These are phyloP conservation scores for Scytalidium lignicola DNA, from an alignment of 2,329 filamentous ascomycete species.

Conservation along the genomic window DNA sequence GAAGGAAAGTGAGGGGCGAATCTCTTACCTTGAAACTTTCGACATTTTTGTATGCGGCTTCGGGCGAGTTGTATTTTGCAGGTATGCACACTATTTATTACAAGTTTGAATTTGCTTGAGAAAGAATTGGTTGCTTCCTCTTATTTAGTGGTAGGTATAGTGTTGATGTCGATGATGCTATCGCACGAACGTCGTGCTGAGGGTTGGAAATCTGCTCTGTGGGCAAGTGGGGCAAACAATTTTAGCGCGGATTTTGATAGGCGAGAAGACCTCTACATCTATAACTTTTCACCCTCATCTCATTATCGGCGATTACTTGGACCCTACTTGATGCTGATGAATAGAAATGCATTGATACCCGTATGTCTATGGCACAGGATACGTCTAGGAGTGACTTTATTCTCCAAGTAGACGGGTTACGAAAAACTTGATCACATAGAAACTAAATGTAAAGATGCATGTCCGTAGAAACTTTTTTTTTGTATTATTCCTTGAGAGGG, in stretches of 20 bases:
- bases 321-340: too few species aligned
- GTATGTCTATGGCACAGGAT: too few species aligned
- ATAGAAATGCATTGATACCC: too few species aligned
- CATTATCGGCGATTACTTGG: too few species aligned
- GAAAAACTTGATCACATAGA: too few species aligned
- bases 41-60: conserved; percentile 32
- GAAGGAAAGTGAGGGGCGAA: conserved; percentile 5
- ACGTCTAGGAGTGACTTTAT: too few species aligned
- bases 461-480: neutral
- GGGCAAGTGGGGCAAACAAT: conserved; percentile 4
- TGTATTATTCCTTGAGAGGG: conserved; percentile 39
- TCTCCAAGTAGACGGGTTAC: too few species aligned
- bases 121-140: neutral
- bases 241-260: conserved; percentile 1
- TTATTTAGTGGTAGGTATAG: neutral
- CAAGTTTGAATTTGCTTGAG: neutral
- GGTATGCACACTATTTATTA: neutral
- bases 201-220: conserved; percentile 6
- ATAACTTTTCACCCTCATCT: too few species aligned
- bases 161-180: neutral
- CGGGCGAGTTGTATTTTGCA: neutral
- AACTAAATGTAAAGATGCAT: neutral
- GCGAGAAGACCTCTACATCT: neutral
- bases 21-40: conserved; percentile 39
- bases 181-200: conserved; percentile 2